Conservation (phyloP, 2,329 filamentous ascomycete genomes). For the Akanthomyces dipterigenus region DNA sequence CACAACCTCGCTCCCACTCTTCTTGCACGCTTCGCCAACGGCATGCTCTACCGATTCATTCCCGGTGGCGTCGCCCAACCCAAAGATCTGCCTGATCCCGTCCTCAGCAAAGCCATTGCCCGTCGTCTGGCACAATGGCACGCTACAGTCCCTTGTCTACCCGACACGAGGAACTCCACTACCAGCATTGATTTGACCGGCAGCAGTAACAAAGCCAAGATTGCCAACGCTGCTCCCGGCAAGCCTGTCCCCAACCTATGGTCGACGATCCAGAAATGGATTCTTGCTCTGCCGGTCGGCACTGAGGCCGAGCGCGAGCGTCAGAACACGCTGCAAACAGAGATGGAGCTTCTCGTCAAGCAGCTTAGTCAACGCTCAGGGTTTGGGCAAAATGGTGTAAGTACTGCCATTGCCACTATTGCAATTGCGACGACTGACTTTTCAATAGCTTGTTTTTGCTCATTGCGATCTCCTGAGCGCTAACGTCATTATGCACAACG, state of each 20-base stretch:
- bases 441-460: slow-evolving; percentile 70
- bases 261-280: slow-evolving; percentile 96
- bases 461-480: slow-evolving; percentile 95
- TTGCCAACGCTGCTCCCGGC: slow-evolving; percentile 50
- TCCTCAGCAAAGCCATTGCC: slow-evolving; percentile 78
- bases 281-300: slow-evolving; percentile 69
- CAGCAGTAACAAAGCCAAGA: slow-evolving; percentile 31
- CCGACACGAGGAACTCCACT: slow-evolving; percentile 24
- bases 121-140: slow-evolving; percentile 89
- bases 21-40: slow-evolving; percentile 89
- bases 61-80: slow-evolving; percentile 73
- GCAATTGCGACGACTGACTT: background rate
- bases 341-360: slow-evolving; percentile 63
- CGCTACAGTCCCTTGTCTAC: slow-evolving; percentile 58
- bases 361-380: slow-evolving; percentile 72
- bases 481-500: slow-evolving; percentile 77
- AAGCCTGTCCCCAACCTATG: slow-evolving; percentile 81
- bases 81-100: slow-evolving; percentile 67
- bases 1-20: slow-evolving; percentile 78
- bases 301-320: slow-evolving; percentile 64
- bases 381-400: slow-evolving; percentile 67
- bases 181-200: slow-evolving; percentile 20
- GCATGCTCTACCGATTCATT: slow-evolving; percentile 90
- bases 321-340: slow-evolving; percentile 62
- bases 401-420: slow-evolving; percentile 21